These are phyloP conservation scores for Grosmannia huntii DNA, from an alignment of 2,329 filamentous ascomycete species.

Conservation along the genomic window DNA sequence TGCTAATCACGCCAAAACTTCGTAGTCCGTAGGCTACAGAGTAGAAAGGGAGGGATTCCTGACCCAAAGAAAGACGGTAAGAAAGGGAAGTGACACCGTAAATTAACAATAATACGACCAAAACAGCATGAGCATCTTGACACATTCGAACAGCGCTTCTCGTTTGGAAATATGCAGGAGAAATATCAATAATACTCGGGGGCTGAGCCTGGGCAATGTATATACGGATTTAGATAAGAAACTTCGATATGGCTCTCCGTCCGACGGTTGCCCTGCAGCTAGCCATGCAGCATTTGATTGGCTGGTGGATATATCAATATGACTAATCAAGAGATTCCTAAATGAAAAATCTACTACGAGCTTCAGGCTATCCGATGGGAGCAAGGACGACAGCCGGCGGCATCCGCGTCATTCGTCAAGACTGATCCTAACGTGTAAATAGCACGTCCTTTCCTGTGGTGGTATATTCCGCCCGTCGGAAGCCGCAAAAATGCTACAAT, in stretches of 20 bases:
- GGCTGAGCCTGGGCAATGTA: neutral
- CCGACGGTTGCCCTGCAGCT: neutral
- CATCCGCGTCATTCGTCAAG: neutral
- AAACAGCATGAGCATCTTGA: neutral
- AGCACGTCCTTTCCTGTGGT: neutral
- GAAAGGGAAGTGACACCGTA: neutral
- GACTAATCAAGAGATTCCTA: neutral
- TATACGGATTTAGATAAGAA: neutral
- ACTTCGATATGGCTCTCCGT: too few relatives aligned
- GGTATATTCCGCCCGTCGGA: neutral
- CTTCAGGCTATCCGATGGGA: neutral
- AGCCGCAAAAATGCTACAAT: constrained; percentile 64
- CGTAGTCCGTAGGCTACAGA: neutral
- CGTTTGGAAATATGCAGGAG: neutral
- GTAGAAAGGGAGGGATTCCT: neutral
- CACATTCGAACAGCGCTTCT: neutral
- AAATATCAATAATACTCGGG: neutral
- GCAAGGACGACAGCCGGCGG: neutral
- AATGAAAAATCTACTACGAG: neutral
- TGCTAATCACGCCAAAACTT: neutral
- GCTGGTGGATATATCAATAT: neutral
- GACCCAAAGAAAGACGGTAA: neutral
- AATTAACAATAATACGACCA: neutral
- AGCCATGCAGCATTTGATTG: neutral
- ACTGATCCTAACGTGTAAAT: neutral